Percentiles rank a stretch among this genome's conserved stretches.
Evolutionary conservation across 2,329 filamentous ascomycete genomes (phyloP).

Genomic region (Paraconiothyrium sp.): DNA sequence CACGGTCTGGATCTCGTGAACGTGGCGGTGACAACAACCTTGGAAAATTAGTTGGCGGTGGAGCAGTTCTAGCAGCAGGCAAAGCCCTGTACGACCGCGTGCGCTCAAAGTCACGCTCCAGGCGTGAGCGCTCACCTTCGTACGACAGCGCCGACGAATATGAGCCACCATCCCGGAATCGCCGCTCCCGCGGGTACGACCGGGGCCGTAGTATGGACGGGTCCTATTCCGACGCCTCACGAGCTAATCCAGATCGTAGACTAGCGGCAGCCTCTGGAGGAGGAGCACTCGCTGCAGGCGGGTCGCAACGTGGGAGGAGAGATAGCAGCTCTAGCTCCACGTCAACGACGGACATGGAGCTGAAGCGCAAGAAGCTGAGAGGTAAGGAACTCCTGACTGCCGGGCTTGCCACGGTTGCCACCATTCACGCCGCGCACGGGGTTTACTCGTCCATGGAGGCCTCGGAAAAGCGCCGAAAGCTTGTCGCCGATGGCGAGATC

Average conservation of each 20-base stretch:
- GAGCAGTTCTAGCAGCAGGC: constrained; percentile 60
- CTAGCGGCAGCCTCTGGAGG: constrained; percentile 47
- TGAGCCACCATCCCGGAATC: constrained; percentile 58
- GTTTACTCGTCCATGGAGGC: constrained; percentile 72
- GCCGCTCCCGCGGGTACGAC: constrained; percentile 48
- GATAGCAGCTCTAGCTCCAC: constrained; percentile 53
- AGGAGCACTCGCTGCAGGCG: constrained; percentile 45
- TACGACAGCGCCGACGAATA: constrained; percentile 61
- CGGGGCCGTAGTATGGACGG: constrained; percentile 54
- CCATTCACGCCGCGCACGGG: constrained; percentile 73
- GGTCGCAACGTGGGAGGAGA: constrained; percentile 28
- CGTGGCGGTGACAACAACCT: constrained; percentile 57
- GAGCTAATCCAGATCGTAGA: constrained; percentile 51
- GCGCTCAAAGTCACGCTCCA: constrained; percentile 62
- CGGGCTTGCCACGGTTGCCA: constrained; percentile 73
- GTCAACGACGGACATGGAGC: constrained; percentile 70
- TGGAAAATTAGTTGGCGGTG: constrained; percentile 59
- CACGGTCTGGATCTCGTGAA: constrained; percentile 51
- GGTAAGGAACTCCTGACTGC: constrained; percentile 73
- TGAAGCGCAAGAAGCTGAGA: constrained; percentile 69
- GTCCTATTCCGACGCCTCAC: constrained; percentile 49
- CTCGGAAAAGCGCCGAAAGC: constrained; percentile 67
- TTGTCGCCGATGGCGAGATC: constrained; percentile 71
- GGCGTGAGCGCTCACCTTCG: constrained; percentile 55
- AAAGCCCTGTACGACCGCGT: constrained; percentile 65